Conservation (phyloP, 1,139 yeast species). For the Debaryomyces udenii region DNA sequence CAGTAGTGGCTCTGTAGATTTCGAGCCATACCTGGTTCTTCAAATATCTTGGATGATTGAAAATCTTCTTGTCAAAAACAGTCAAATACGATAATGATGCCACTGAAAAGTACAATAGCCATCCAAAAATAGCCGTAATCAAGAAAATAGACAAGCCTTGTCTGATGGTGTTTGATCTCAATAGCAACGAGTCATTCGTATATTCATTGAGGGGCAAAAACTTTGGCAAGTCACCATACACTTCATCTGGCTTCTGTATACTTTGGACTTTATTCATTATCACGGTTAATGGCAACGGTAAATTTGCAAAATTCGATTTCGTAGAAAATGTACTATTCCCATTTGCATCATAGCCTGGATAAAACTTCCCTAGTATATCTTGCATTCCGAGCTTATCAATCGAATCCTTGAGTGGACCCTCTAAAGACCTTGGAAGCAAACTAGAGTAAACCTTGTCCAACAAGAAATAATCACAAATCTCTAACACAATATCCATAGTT, state of each 20-base stretch:
- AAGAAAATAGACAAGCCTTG: slow-evolving; percentile 68
- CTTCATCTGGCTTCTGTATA: slow-evolving; percentile 37
- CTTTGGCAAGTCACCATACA: slow-evolving; percentile 41
- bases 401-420: slow-evolving; percentile 26
- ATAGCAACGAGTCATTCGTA: slow-evolving; percentile 63
- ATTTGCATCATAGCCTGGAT: neutral
- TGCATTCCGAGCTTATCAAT: slow-evolving; percentile 9
- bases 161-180: slow-evolving; percentile 73
- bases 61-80: slow-evolving; percentile 83
- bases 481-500: slow-evolving; percentile 86
- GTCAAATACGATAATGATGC: slow-evolving; percentile 76
- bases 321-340: slow-evolving; percentile 15
- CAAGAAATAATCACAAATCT: slow-evolving; percentile 67
- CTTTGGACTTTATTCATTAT: slow-evolving; percentile 23
- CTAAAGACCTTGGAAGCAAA: slow-evolving; percentile 33
- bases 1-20: slow-evolving; percentile 70
- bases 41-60: slow-evolving; percentile 94
- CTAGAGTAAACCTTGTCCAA: slow-evolving; percentile 74
- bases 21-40: slow-evolving; percentile 90
- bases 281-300: slow-evolving; percentile 21
- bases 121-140: slow-evolving; percentile 82
- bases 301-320: neutral
- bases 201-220: slow-evolving; percentile 49
- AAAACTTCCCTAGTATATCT: slow-evolving; percentile 9
- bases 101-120: slow-evolving; percentile 73